Conservation (phyloP, 2,329 filamentous ascomycete genomes). For the Dothideomycetes sp. region DNA sequence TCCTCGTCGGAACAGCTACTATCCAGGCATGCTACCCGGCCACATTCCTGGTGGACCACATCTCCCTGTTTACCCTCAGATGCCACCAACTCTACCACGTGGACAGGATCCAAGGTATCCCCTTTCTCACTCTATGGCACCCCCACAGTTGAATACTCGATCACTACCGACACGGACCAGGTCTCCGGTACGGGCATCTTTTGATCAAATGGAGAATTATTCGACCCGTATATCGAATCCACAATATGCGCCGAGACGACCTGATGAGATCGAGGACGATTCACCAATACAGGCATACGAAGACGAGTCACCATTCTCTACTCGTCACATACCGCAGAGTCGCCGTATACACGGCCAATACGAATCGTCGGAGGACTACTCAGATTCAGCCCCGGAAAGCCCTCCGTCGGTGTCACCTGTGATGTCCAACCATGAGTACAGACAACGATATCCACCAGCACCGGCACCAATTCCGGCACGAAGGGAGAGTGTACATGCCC, state of each 20-base stretch:
- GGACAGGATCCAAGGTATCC: too few relatives aligned
- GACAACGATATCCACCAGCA: not conserved
- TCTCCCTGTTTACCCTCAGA: not conserved
- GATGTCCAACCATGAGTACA: not conserved
- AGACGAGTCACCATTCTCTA: too few relatives aligned
- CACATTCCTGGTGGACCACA: not conserved
- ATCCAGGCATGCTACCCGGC: not conserved
- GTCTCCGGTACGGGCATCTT: not conserved
- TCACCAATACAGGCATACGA: too few relatives aligned
- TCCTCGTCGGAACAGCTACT: not conserved
- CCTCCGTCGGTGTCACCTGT: not conserved
- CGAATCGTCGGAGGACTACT: slow-evolving; percentile 6
- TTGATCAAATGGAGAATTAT: not conserved
- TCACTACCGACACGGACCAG: not conserved
- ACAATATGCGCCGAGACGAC: not conserved
- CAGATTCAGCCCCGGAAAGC: slow-evolving; percentile 3
- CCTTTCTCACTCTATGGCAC: too few relatives aligned
- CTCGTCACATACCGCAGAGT: not conserved
- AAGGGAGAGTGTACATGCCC: not conserved
- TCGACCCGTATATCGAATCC: slow-evolving; percentile 1
- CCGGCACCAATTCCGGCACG: not conserved
- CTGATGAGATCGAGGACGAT: slow-evolving; percentile 5
- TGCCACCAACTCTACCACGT: not conserved
- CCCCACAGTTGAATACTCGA: too few relatives aligned
- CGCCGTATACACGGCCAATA: slow-evolving; percentile 1